phyloP scores from a whole-genome alignment of 2,329 filamentous ascomycete species.

The Laburnicola sp. region DNA sequence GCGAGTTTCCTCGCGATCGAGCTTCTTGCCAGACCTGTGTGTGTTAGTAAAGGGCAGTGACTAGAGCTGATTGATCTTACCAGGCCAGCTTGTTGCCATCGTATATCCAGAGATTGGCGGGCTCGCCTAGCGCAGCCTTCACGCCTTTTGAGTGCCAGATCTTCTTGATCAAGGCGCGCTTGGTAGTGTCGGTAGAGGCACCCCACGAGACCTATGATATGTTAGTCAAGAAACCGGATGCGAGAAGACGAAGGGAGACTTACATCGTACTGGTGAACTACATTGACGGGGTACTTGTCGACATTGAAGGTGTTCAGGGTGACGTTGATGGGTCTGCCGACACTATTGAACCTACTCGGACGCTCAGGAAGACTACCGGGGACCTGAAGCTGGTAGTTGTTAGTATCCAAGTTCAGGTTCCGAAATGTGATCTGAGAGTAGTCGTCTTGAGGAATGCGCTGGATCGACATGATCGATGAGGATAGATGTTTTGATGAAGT shows the following conservation, averaged over 20 bases:
- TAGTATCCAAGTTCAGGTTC: constrained; percentile 28
- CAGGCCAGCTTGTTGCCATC: constrained; percentile 88
- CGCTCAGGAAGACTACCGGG: constrained; percentile 38
- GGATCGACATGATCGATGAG: constrained; percentile 14
- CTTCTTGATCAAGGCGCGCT: constrained; percentile 70
- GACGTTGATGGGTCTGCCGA: constrained; percentile 47
- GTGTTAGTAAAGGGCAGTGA: constrained; percentile 14
- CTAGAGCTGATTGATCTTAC: constrained; percentile 50
- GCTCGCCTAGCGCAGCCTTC: constrained; percentile 55
- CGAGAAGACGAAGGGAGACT: constrained; percentile 43
- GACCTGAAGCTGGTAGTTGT: constrained; percentile 27
- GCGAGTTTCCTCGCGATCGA: constrained; percentile 36
- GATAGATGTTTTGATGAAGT: constrained; percentile 1
- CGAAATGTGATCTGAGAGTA: constrained; percentile 17
- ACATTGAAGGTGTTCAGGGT: constrained; percentile 77
- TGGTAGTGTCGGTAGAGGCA: constrained; percentile 58
- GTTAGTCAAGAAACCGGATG: constrained; percentile 14
- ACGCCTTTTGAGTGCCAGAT: constrained; percentile 71
- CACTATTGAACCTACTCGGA: constrained; percentile 42
- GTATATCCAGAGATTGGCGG: constrained; percentile 65
- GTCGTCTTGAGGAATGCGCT: constrained; percentile 19
- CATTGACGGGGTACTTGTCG: constrained; percentile 58
- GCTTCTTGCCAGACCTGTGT: constrained; percentile 29
- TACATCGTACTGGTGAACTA: constrained; percentile 84
- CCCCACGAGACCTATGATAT: constrained; percentile 65